Evolutionary conservation across 169 alveolate species (phyloP).

Genomic region (Plasmodium relictum): DNA sequence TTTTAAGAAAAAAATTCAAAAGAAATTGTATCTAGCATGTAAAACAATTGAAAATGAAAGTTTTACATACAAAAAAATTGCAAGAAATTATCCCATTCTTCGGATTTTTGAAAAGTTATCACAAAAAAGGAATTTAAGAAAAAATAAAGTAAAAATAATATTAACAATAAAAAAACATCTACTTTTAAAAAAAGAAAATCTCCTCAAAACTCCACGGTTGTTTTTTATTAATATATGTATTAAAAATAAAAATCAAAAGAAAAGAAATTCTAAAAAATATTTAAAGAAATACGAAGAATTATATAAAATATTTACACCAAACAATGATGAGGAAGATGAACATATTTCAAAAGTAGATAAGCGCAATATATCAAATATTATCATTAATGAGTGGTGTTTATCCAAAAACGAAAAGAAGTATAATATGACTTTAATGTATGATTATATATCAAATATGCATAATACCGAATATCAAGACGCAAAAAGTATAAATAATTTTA

Average conservation of each 20-base stretch:
- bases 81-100: no score
- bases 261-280: slow-evolving; percentile 16
- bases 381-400: slow-evolving; percentile 64
- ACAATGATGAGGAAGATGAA: slow-evolving; percentile 16
- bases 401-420: slow-evolving; percentile 34
- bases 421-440: slow-evolving; percentile 59
- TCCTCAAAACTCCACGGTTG: background rate
- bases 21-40: no score
- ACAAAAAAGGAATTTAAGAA: background rate
- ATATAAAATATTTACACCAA: slow-evolving; percentile 58
- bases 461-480: slow-evolving; percentile 59
- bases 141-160: slow-evolving; percentile 1
- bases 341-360: slow-evolving; percentile 4
- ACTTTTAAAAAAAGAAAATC: background rate
- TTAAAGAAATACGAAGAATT: slow-evolving; percentile 70
- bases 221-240: slow-evolving; percentile 24
- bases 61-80: background rate
- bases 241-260: slow-evolving; percentile 4
- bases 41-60: no score
- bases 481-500: slow-evolving; percentile 57
- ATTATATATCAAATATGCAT: slow-evolving; percentile 61
- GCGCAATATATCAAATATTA: background rate
- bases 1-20: background rate
- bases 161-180: background rate
- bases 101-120: background rate